Conservation (phyloP, 805 yeast species). For the Saturnispora saitoi region DNA sequence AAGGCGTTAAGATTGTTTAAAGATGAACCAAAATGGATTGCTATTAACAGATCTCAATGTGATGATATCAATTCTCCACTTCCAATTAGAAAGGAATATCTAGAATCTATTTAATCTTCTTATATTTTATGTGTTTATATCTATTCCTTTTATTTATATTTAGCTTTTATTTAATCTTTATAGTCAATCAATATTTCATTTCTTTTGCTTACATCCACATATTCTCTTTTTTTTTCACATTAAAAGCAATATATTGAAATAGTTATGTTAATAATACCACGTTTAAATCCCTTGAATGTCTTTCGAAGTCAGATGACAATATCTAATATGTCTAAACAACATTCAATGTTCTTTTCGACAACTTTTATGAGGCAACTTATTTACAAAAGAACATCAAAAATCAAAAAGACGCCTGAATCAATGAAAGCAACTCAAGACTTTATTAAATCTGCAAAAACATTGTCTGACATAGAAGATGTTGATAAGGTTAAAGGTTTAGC, state of each 20-base stretch:
- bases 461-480: constrained; percentile 18
- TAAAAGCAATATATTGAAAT: background rate
- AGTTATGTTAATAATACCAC: background rate
- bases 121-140: background rate
- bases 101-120: constrained; percentile 22
- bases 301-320: background rate
- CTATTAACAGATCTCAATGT: constrained; percentile 45
- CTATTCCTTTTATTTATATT: background rate
- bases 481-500: constrained; percentile 19
- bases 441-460: constrained; percentile 12
- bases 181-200: background rate
- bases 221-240: background rate
- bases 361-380: constrained; percentile 9
- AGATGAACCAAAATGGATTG: constrained; percentile 96
- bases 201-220: background rate
- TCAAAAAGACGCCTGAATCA: constrained; percentile 13
- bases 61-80: constrained; percentile 36
- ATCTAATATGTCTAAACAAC: too few relatives aligned
- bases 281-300: background rate
- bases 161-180: background rate
- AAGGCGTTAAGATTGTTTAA: constrained; percentile 77
- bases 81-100: constrained; percentile 37
- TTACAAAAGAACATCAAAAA: constrained; percentile 17
- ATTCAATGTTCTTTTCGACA: background rate
- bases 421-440: constrained; percentile 11